Percentiles rank a stretch among this genome's conserved stretches.
These are phyloP conservation scores for Podospora bellae-mahoneyi DNA, from an alignment of 495 filamentous ascomycete species.

Conservation along the genomic window DNA sequence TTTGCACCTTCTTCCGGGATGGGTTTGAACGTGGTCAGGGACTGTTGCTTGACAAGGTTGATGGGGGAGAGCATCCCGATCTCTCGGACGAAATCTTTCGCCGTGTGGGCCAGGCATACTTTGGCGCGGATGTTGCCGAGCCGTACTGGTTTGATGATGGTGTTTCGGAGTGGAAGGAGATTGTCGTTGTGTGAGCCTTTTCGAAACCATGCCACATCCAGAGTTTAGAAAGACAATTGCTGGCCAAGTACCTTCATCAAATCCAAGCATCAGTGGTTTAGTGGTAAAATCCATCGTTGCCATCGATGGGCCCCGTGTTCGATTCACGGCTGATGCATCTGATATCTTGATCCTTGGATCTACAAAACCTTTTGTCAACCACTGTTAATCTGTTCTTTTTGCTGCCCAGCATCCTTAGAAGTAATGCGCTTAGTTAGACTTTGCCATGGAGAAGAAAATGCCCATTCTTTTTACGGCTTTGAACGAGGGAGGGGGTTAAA, in stretches of 20 bases:
- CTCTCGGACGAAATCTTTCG: neutral
- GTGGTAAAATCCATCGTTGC: slow-evolving; percentile 53
- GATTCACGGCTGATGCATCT: slow-evolving; percentile 44
- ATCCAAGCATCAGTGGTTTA: slow-evolving; percentile 41
- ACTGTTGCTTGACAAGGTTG: neutral
- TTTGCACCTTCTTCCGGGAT: neutral
- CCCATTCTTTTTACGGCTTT: neutral
- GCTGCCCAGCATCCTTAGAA: neutral
- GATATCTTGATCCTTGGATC: neutral
- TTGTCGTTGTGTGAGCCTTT: neutral
- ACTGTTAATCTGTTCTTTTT: neutral
- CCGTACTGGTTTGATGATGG: slow-evolving; percentile 1
- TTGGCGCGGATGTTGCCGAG: neutral
- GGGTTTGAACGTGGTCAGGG: neutral
- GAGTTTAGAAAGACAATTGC: neutral
- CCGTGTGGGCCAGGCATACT: neutral
- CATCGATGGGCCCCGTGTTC: slow-evolving; percentile 54
- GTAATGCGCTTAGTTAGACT: no score
- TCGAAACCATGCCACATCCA: neutral
- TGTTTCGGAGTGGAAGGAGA: neutral
- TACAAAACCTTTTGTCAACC: neutral
- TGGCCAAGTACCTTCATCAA: neutral
- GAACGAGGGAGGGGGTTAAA: neutral
- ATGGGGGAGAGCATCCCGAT: neutral
- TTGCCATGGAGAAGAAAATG: neutral